Percentiles rank a stretch among this genome's conserved stretches.
phyloP scores from a whole-genome alignment of 345 rosid genomes.

The Arabidopsis suecica region DNA sequence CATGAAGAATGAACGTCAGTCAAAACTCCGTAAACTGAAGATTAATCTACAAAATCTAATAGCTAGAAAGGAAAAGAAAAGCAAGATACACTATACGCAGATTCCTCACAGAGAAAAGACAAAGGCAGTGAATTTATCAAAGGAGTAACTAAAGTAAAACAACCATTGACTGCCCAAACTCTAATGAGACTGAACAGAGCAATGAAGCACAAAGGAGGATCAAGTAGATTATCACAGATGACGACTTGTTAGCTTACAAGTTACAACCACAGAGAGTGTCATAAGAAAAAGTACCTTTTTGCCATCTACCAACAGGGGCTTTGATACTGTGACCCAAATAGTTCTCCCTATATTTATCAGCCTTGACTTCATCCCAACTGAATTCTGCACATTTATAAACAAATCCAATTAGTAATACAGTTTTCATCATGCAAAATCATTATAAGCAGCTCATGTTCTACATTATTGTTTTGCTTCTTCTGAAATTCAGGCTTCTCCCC shows the following conservation, averaged over 20 bases:
- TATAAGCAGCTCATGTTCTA: background rate
- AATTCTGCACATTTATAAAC: constrained; percentile 62
- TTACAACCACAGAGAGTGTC: background rate
- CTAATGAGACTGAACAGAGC: constrained; percentile 2
- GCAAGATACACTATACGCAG: too few relatives aligned
- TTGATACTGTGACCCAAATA: constrained; percentile 91
- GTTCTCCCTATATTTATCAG: constrained; percentile 90
- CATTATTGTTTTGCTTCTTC: background rate
- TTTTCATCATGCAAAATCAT: background rate
- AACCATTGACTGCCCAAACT: background rate
- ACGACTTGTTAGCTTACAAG: background rate
- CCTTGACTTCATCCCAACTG: constrained; percentile 93
- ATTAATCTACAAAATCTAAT: background rate
- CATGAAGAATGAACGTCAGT: constrained; percentile 25
- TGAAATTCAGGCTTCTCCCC: constrained; percentile 3
- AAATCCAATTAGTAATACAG: background rate
- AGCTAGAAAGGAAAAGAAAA: too few relatives aligned
- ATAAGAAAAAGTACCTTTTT: constrained; percentile 67
- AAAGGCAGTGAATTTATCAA: constrained; percentile 1
- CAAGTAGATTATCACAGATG: background rate
- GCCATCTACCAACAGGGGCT: constrained; percentile 99
- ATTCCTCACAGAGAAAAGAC: too few relatives aligned
- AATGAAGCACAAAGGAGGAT: constrained; percentile 6
- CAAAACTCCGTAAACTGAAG: background rate
- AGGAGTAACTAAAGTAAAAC: background rate